Base-by-base conservation (phyloP, 495 filamentous ascomycete species). In the Chlorociboria aeruginascens region DNA sequence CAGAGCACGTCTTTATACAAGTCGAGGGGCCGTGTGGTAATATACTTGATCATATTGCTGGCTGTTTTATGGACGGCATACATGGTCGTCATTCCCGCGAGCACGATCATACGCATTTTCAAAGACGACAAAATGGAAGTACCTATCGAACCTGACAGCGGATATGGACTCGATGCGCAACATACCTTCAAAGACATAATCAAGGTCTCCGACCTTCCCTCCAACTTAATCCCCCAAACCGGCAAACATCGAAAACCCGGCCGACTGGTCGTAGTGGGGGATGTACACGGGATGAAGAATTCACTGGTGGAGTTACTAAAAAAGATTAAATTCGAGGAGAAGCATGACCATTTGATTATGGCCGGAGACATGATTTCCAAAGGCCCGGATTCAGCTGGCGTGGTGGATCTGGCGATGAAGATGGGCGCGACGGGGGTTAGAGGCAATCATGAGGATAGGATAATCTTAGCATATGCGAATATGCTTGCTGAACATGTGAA, bases 391-490 rank as follows among this genome's bases (percentile, higher is more conserved):
- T 89, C 84, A 46, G 42, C 66, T 1, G 86, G 85, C 29, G 87
- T 95, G 0, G 70, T 98, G 29, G 77, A 86, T 46, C 64, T 88
- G 12, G 85, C 81, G 9, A 79, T 82, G 48, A 59, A 70, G 11
- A 62, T 85, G 25, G 72, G 71, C 12, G 90, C 90, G 3, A 82
- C 79, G 30, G 85, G 77, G 48, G 87, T 96, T 1, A 79, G 92
- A 25, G 92, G 92, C 11, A 97, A 98, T 65, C 89, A 96, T 63
- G 92, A 98, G 59, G 87, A 98, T 57, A 72, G 79, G 8, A 71
- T 95, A 10, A 68, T 94, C 14, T 66, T 77, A 6, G 59, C 72
- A 10, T 64, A 54, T 7, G 13, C 28, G 11, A 49, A 50, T 25
- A 52, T 58, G 51, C 32, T 36, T 1, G 28, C 73, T 11, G 66